These are phyloP conservation scores for Hyaloscypha finlandica DNA, from an alignment of 495 filamentous ascomycete species.

Conservation along the genomic window DNA sequence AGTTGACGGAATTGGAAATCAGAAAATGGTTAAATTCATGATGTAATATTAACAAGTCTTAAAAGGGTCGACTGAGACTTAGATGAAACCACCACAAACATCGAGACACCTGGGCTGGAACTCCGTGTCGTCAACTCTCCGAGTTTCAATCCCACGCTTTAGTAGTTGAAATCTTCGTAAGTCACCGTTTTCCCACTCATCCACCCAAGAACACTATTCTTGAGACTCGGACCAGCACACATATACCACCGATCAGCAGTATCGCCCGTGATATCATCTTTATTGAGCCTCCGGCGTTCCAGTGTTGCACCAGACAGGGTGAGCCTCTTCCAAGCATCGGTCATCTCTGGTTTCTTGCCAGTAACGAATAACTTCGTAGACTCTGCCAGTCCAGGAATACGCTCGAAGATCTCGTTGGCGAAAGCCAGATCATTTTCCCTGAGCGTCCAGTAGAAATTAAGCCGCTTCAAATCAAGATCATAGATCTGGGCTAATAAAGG, in stretches of 20 bases:
- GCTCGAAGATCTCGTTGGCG: constrained; percentile 58
- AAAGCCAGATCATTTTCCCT: constrained; percentile 60
- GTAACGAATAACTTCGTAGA: constrained; percentile 65
- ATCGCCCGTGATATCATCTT: constrained; percentile 49
- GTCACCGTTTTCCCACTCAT: constrained; percentile 60
- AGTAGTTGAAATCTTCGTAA: constrained; percentile 64
- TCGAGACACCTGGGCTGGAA: too few species aligned
- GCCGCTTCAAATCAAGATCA: constrained; percentile 41
- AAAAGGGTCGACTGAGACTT: too few species aligned
- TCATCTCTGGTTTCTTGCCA: constrained; percentile 36
- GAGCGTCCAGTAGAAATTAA: constrained; percentile 66
- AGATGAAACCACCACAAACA: too few species aligned
- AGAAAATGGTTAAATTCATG: neutral
- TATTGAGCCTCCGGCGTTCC: constrained; percentile 53
- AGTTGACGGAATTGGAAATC: neutral
- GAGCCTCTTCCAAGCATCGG: constrained; percentile 39
- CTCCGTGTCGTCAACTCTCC: too few species aligned
- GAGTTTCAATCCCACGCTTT: neutral
- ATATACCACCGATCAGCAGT: constrained; percentile 62
- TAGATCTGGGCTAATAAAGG: constrained; percentile 67
- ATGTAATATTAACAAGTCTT: too few species aligned
- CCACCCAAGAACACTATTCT: constrained; percentile 61
- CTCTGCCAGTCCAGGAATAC: constrained; percentile 49
- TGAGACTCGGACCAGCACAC: constrained; percentile 61
- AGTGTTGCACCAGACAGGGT: constrained; percentile 36